Evolutionary conservation across 768 basidiomycete genomes (phyloP).

Genomic region (Boletus pseudo-olivaceus): DNA sequence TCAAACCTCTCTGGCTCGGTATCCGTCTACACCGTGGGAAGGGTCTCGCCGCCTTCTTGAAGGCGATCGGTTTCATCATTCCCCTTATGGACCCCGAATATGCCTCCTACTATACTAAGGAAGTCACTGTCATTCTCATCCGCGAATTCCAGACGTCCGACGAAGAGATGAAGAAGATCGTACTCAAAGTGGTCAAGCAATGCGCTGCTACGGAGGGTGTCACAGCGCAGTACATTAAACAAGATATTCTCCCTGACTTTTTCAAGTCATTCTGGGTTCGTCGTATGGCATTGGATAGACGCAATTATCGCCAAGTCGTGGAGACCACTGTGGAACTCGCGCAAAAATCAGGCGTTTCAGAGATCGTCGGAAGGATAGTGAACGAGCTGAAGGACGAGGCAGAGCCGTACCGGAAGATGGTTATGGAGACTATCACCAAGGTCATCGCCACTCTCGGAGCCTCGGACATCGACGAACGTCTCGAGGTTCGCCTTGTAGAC

Average conservation of each 20-base stretch:
- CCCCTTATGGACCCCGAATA: conserved; percentile 99
- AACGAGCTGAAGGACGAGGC: conserved; percentile 54
- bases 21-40: conserved; percentile 78
- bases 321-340: conserved; percentile 99
- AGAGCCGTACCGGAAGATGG: conserved; percentile 96
- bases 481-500: conserved; percentile 92
- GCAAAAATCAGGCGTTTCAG: conserved; percentile 93
- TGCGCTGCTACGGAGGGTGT: conserved; percentile 99
- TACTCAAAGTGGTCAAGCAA: conserved; percentile 97
- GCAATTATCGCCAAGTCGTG: conserved; percentile 96
- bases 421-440: conserved; percentile 99
- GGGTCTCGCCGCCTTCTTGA: conserved; percentile 73
- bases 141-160: conserved; percentile 99
- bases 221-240: conserved; percentile 90
- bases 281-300: conserved; percentile 93
- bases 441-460: conserved; percentile 91
- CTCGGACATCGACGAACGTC: conserved; percentile 94
- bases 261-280: conserved; percentile 99
- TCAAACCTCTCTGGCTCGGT: conserved; percentile 75
- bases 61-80: conserved; percentile 98
- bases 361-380: conserved; percentile 85
- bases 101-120: conserved; percentile 98
- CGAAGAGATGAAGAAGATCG: conserved; percentile 99
- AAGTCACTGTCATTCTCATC: conserved; percentile 94
- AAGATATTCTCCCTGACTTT: conserved; percentile 97